phyloP scores from a whole-genome alignment of 805 yeast species.

The Metschnikowia gelsemii region DNA sequence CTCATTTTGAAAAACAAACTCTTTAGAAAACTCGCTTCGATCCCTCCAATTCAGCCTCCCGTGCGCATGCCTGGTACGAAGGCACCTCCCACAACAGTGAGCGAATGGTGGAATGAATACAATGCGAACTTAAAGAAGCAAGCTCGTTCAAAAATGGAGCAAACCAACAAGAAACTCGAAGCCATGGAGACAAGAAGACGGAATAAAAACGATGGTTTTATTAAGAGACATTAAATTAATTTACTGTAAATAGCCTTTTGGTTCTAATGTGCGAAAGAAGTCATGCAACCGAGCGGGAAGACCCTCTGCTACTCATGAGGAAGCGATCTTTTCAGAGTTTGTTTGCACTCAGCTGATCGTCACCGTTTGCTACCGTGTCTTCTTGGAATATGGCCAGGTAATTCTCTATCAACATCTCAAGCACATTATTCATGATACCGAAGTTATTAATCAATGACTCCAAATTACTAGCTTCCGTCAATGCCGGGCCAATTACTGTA shows the following conservation, averaged over 20 bases:
- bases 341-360: background rate
- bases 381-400: conserved; percentile 29
- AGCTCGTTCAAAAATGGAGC: conserved; percentile 34
- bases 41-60: conserved; percentile 63
- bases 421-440: conserved; percentile 53
- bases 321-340: too few species aligned
- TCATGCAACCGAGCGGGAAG: too few species aligned
- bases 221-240: conserved; percentile 37
- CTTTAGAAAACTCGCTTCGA: conserved; percentile 56
- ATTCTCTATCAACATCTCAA: conserved; percentile 50
- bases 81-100: conserved; percentile 32
- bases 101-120: conserved; percentile 39
- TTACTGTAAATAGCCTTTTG: conserved; percentile 6
- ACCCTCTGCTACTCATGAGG: too few species aligned
- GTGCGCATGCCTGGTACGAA: conserved; percentile 34
- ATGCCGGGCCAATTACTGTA: conserved; percentile 74
- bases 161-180: conserved; percentile 37
- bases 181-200: conserved; percentile 37
- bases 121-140: conserved; percentile 32
- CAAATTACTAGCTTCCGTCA: conserved; percentile 54
- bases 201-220: conserved; percentile 31
- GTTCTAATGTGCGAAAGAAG: background rate
- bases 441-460: conserved; percentile 47
- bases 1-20: conserved; percentile 55
- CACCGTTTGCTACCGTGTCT: background rate